These are phyloP conservation scores for Spongispora temasekensis DNA, from an alignment of 1,284 basidiomycete species.

Conservation along the genomic window DNA sequence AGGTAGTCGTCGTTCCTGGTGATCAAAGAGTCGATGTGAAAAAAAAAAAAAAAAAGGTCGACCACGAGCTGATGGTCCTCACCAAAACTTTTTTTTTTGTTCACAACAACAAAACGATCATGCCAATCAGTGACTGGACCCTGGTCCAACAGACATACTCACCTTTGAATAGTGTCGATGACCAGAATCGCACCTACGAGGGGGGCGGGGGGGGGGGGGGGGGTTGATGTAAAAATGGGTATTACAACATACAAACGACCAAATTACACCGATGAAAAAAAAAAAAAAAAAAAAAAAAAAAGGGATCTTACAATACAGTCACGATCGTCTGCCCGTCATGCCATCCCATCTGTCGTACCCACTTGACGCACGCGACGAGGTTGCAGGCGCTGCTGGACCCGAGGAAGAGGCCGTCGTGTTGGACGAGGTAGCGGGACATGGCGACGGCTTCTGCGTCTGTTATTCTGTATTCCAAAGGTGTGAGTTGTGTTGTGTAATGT, in stretches of 20 bases:
- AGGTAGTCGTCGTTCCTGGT: conserved; percentile 76
- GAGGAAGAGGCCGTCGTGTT: conserved; percentile 91
- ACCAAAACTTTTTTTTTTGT: conserved; percentile 43
- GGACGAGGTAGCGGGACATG: conserved; percentile 89
- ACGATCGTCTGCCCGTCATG: conserved; percentile 65
- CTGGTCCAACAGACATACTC: conserved; percentile 26
- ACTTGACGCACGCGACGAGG: conserved; percentile 83
- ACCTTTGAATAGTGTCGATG: conserved; percentile 88
- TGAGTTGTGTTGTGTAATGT: no score
- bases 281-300: not conserved
- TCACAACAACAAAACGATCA: no score
- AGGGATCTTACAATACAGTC: conserved; percentile 71
- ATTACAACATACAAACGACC: no score
- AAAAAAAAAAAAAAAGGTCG: not conserved
- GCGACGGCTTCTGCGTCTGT: conserved; percentile 89
- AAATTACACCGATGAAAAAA: no score
- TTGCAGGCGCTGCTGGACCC: conserved; percentile 98
- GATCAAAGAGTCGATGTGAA: not conserved
- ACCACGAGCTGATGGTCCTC: conserved; percentile 9
- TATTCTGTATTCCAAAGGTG: no score
- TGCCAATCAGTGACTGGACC: no score
- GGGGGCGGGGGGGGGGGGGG: not conserved
- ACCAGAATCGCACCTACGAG: conserved; percentile 79
- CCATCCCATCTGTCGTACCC: conserved; percentile 74
- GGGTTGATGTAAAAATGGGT: not conserved